A percentile compares a stretch with the other conserved stretches of the same genome.
Conservation (phyloP, 495 filamentous ascomycete genomes). For the Lichina pygmaea region DNA sequence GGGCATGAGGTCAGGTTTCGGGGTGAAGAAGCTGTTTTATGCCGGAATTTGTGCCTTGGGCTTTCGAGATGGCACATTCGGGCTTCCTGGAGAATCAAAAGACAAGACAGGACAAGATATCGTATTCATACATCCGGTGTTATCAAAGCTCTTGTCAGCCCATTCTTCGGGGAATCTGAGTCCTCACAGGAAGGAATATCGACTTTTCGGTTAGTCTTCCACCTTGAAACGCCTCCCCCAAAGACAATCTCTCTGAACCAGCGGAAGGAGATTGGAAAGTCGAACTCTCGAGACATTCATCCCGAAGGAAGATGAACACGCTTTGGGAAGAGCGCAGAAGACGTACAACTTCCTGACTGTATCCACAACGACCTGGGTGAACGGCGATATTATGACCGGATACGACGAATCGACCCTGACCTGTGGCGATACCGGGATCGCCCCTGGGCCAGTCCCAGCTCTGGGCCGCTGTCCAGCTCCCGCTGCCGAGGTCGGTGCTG, state of each 20-base stretch:
- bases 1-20: too few relatives aligned
- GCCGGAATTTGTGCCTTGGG: too few relatives aligned
- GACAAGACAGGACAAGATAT: too few relatives aligned
- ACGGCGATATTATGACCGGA: slow-evolving; percentile 19
- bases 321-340: background rate
- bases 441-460: too few relatives aligned
- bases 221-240: background rate
- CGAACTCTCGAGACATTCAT: too few relatives aligned
- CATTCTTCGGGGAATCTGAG: slow-evolving; percentile 64
- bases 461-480: too few relatives aligned
- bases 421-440: too few relatives aligned
- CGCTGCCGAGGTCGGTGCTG: too few relatives aligned
- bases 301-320: slow-evolving; percentile 1
- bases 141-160: slow-evolving; percentile 80
- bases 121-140: slow-evolving; percentile 43
- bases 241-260: background rate
- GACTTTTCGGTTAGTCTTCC: background rate
- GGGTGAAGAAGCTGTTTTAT: too few relatives aligned
- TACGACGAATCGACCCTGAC: too few relatives aligned
- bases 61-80: too few relatives aligned
- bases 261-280: too few relatives aligned
- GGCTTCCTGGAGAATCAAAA: background rate
- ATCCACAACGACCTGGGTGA: slow-evolving; percentile 52
- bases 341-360: slow-evolving; percentile 64
- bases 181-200: slow-evolving; percentile 3